Base-by-base conservation (phyloP, 192 early-diverging fungal genomes). In the Haplosporangium gracile region DNA sequence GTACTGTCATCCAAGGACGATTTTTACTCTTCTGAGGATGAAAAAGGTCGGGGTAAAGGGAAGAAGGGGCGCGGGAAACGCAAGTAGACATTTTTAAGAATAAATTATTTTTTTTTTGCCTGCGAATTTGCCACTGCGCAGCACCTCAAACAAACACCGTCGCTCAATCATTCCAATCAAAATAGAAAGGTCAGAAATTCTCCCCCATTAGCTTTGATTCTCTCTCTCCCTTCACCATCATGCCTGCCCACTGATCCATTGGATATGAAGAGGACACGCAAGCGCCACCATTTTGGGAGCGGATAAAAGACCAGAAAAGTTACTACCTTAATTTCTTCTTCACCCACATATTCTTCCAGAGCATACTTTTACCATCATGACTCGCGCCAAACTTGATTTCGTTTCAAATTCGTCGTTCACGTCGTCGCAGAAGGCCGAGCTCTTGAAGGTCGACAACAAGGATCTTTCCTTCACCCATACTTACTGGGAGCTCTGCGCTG, bases 61-160 rank as follows among this genome's bases (percentile, higher is more conserved):
- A 86, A 86, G 84, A 86, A 86, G 68, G 79, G 84, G 4, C 84
- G 84, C n/a, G 84, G 79, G 47, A 86, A 86, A 24, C 78, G 79
- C 55, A 86, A 78, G 70, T 86, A 81, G 70, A 78, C 60, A 57
- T 15, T 45, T 6, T 16, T 3, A 4, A 43, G 13, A n/a, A 49
- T 20, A 49, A 72, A 11, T 1, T n/a, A 0, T 9, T 6, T 0
- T 29, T 65, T 1, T 0, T 32, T 0, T 65, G 13, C 9, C 2
- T 20, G 47, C 15, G 15, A 16, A 4, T 20, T 22, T 51, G 20
- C 4, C 13, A 43, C 42, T 18, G 16, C 49, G 16, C 49, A 22
- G 5, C n/a, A 70, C 42, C 5, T 4, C 26, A 70, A 1, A 38
- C 39, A 71, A 24, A 26, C 69, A 10, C 40, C 38, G 40, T 39